Percentiles rank a stretch among this genome's conserved stretches.
These are phyloP conservation scores for Letharia columbiana DNA, from an alignment of 495 filamentous ascomycete genomes.

Conservation along the genomic window DNA sequence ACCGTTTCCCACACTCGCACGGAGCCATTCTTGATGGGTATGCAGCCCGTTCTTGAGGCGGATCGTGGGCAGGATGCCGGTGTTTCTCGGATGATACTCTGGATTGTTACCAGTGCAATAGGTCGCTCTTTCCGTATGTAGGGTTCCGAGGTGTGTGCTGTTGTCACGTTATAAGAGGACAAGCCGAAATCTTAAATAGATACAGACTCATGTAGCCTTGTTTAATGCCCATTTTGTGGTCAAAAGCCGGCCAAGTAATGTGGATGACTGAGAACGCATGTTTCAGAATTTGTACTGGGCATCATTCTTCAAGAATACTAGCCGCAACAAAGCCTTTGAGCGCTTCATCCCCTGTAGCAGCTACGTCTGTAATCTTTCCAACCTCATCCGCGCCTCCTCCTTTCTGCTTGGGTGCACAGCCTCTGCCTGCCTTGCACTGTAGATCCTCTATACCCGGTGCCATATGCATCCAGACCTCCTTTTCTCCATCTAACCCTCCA, in stretches of 20 bases:
- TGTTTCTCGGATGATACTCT: no score
- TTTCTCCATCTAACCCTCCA: conserved; percentile 31
- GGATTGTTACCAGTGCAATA: no score
- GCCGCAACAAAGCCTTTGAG: conserved; percentile 11
- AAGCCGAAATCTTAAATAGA: background rate
- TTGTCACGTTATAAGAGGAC: background rate
- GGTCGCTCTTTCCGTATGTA: no score
- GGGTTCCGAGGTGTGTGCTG: background rate
- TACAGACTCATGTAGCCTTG: background rate
- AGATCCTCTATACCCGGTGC: conserved; percentile 31
- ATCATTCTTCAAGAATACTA: background rate
- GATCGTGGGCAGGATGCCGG: background rate
- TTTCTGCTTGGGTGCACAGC: background rate
- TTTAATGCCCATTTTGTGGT: background rate
- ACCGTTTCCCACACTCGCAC: background rate
- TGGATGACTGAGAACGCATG: background rate
- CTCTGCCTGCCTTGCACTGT: background rate
- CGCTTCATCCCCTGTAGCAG: background rate
- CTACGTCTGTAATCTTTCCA: background rate
- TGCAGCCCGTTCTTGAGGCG: background rate
- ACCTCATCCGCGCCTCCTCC: background rate
- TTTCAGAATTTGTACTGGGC: no score
- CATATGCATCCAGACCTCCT: conserved; percentile 45
- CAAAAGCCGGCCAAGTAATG: background rate
- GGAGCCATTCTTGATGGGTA: background rate